Evolutionary conservation across 495 filamentous ascomycete genomes (phyloP).

Genomic region (Letharia columbiana): DNA sequence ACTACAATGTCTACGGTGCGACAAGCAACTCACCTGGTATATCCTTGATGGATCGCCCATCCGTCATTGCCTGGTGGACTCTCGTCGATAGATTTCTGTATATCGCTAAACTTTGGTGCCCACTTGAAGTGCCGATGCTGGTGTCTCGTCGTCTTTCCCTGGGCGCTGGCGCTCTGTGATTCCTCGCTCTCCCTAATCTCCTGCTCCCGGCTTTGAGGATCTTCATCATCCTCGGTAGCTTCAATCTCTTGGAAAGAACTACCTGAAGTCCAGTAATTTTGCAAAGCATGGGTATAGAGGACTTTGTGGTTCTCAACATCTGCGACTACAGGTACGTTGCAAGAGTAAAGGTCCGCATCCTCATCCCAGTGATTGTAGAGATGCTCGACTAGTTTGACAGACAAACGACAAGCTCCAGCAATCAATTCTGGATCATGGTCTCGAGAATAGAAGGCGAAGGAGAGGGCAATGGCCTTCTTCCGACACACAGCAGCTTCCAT

Average conservation of each 20-base stretch:
- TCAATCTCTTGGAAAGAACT: conserved; percentile 74
- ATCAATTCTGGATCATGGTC: conserved; percentile 75
- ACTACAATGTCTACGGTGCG: neutral
- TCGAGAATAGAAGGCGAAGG: conserved; percentile 76
- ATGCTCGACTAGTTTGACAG: conserved; percentile 68
- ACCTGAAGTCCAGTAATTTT: conserved; percentile 78
- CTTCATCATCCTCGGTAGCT: conserved; percentile 42
- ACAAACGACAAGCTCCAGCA: conserved; percentile 57
- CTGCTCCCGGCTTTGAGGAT: conserved; percentile 51
- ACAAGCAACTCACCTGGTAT: conserved; percentile 61
- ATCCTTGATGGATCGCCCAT: conserved; percentile 82
- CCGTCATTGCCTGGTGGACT: conserved; percentile 82
- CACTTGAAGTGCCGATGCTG: conserved; percentile 87
- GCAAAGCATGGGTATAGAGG: conserved; percentile 71
- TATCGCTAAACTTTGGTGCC: conserved; percentile 79
- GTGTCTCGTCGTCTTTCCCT: conserved; percentile 33
- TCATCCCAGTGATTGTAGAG: conserved; percentile 61
- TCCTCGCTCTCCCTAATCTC: conserved; percentile 46
- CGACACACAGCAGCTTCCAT: conserved; percentile 86
- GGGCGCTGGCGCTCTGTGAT: conserved; percentile 20
- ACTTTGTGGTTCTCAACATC: conserved; percentile 59
- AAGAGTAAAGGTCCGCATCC: conserved; percentile 70
- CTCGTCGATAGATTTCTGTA: conserved; percentile 74
- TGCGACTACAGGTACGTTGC: conserved; percentile 77
- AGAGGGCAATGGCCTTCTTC: conserved; percentile 68